A percentile compares a stretch with the other conserved stretches of the same genome.
Conservation (phyloP, 2,329 filamentous ascomycete species). For the Penicillium digitatum region DNA sequence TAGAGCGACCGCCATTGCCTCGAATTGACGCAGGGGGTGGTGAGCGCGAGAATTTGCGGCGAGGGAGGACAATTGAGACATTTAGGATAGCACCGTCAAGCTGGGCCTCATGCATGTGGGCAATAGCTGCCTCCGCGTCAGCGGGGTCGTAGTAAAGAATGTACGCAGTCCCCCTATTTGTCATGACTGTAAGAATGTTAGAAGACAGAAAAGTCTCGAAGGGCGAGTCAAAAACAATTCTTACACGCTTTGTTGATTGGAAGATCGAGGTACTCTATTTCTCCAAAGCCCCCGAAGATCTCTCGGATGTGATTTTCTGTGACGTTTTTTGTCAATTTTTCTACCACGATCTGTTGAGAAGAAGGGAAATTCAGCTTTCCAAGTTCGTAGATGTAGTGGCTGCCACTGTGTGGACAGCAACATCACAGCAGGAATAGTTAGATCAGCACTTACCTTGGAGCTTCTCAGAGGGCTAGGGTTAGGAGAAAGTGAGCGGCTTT, state of each 20-base stretch:
- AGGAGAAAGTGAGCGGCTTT: conserved; percentile 30
- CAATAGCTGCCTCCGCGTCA: conserved; percentile 82
- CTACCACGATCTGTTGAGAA: conserved; percentile 70
- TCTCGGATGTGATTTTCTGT: conserved; percentile 83
- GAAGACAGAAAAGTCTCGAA: neutral
- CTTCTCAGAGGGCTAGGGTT: conserved; percentile 27
- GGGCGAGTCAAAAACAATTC: conserved; percentile 22
- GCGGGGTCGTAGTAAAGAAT: conserved; percentile 74
- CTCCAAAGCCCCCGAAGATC: conserved; percentile 85
- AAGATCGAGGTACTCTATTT: conserved; percentile 80
- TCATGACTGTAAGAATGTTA: conserved; percentile 60
- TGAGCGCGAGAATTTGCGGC: conserved; percentile 74
- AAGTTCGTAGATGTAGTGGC: neutral
- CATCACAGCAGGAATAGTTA: neutral
- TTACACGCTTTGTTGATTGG: conserved; percentile 82
- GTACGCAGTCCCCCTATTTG: conserved; percentile 89
- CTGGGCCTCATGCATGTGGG: conserved; percentile 98
- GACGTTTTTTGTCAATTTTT: conserved; percentile 93
- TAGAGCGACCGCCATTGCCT: conserved; percentile 53
- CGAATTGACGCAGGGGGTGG: conserved; percentile 68
- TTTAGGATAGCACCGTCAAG: conserved; percentile 77
- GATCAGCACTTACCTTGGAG: conserved; percentile 31
- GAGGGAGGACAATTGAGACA: conserved; percentile 83
- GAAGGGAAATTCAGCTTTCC: neutral
- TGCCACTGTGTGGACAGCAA: neutral